Evolutionary conservation across 2,329 filamentous ascomycete genomes (phyloP).

Genomic region (Penicillium sp.): DNA sequence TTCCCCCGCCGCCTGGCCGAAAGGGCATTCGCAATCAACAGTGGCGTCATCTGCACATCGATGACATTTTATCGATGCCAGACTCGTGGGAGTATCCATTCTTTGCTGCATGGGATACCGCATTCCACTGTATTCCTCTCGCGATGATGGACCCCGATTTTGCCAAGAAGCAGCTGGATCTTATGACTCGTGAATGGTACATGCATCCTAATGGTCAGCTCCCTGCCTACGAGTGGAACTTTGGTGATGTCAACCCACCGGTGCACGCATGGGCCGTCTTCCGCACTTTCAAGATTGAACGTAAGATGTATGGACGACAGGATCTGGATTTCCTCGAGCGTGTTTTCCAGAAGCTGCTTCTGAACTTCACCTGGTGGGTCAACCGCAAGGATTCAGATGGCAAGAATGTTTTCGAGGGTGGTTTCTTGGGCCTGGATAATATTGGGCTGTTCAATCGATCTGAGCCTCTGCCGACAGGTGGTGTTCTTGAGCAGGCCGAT

Average conservation of each 20-base stretch:
- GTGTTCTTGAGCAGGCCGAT: conserved; percentile 92
- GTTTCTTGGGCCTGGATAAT: conserved; percentile 93
- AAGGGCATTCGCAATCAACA: conserved; percentile 82
- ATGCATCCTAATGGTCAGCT: conserved; percentile 97
- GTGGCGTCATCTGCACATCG: conserved; percentile 94
- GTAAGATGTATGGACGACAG: conserved; percentile 92
- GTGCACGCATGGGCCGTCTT: conserved; percentile 97
- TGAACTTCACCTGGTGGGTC: conserved; percentile 99
- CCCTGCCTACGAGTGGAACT: conserved; percentile 95
- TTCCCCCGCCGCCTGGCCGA: conserved; percentile 76
- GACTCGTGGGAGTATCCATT: conserved; percentile 99
- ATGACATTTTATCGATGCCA: conserved; percentile 95
- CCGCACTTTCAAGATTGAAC: conserved; percentile 95
- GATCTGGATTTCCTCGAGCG: conserved; percentile 94
- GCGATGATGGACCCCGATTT: conserved; percentile 98
- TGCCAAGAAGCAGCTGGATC: conserved; percentile 94
- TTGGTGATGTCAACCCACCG: conserved; percentile 93
- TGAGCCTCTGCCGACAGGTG: conserved; percentile 89
- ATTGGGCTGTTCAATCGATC: conserved; percentile 97
- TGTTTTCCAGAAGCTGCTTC: conserved; percentile 90
- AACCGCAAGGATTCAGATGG: conserved; percentile 93
- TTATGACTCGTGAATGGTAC: conserved; percentile 98
- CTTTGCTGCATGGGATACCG: conserved; percentile 95
- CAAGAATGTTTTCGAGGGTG: conserved; percentile 97
- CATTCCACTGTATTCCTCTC: conserved; percentile 93